A percentile compares a stretch with the other conserved stretches of the same genome.
These are phyloP conservation scores for Exserohilum rostratum DNA, from an alignment of 2,329 filamentous ascomycete species.

Conservation along the genomic window DNA sequence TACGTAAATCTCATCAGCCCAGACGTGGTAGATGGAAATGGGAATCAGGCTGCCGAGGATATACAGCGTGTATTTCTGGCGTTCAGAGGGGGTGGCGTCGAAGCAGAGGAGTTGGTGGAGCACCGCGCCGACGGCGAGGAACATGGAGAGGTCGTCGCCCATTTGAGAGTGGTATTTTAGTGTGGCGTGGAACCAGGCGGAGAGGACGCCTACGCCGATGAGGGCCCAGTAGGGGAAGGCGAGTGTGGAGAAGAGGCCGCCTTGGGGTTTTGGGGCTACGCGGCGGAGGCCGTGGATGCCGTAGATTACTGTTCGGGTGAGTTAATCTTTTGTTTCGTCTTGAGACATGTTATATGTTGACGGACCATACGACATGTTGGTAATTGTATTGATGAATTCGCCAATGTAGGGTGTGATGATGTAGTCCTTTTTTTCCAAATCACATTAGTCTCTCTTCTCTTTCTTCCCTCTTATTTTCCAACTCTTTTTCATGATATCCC, in stretches of 20 bases:
- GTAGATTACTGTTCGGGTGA: slow-evolving; percentile 45
- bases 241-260: slow-evolving; percentile 41
- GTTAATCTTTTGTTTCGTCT: neutral
- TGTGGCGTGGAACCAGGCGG: slow-evolving; percentile 52
- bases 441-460: too few relatives aligned
- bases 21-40: slow-evolving; percentile 45
- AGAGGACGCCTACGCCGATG: slow-evolving; percentile 51
- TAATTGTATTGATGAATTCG: slow-evolving; percentile 61
- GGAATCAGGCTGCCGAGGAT: slow-evolving; percentile 41
- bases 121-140: slow-evolving; percentile 59
- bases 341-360: too few relatives aligned
- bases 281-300: slow-evolving; percentile 42
- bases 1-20: slow-evolving; percentile 48
- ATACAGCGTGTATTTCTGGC: slow-evolving; percentile 30
- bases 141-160: slow-evolving; percentile 66
- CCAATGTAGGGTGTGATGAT: slow-evolving; percentile 59
- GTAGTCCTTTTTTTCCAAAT: too few relatives aligned
- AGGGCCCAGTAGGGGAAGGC: slow-evolving; percentile 52
- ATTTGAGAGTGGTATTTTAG: slow-evolving; percentile 56
- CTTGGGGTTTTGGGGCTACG: slow-evolving; percentile 30
- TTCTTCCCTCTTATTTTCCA: too few relatives aligned
- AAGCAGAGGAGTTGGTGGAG: slow-evolving; percentile 58
- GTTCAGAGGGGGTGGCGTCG: slow-evolving; percentile 34
- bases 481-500: too few relatives aligned
- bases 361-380: slow-evolving; percentile 58